A percentile compares a stretch with the other conserved stretches of the same genome.
Evolutionary conservation across 441 rosid species (phyloP).

Genomic region (Syzygium malaccense): DNA sequence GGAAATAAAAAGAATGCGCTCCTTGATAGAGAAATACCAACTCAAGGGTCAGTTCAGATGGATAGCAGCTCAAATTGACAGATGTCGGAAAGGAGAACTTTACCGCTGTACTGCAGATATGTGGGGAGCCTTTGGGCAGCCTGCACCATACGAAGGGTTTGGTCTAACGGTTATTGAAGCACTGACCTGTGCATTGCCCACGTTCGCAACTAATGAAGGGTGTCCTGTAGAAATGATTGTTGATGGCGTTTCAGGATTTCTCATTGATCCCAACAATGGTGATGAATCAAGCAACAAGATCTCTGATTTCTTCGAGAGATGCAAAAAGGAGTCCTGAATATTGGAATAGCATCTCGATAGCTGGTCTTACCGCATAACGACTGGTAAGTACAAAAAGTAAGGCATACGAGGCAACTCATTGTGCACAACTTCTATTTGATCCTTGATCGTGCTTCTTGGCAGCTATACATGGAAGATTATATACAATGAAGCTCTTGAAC

Average conservation of each 20-base stretch:
- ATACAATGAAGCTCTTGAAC: constrained; percentile 59
- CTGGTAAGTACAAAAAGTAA: constrained; percentile 25
- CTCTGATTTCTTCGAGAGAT: constrained; percentile 67
- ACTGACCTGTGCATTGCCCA: constrained; percentile 89
- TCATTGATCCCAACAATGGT: constrained; percentile 70
- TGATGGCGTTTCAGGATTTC: constrained; percentile 80
- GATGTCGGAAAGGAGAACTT: constrained; percentile 79
- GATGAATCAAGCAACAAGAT: constrained; percentile 65
- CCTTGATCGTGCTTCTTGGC: constrained; percentile 5
- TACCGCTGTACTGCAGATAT: constrained; percentile 82
- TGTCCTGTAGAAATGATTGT: constrained; percentile 86
- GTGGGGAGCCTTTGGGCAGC: constrained; percentile 76
- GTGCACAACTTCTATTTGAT: background rate
- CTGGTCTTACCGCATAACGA: constrained; percentile 54
- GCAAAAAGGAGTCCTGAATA: constrained; percentile 39
- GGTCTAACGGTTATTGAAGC: constrained; percentile 90
- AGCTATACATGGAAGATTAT: constrained; percentile 93
- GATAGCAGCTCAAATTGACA: constrained; percentile 83
- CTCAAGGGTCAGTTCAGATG: constrained; percentile 78
- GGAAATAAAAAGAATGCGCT: constrained; percentile 82
- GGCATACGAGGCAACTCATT: background rate
- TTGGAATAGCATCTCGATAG: constrained; percentile 54
- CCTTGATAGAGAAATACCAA: constrained; percentile 55
- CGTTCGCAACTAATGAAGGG: constrained; percentile 83
- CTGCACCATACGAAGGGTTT: constrained; percentile 81